Evolutionary conservation across 352 stramenopile genomes (phyloP), one percentile per base, ranked within the genome.

Genomic region (Paralagenidium karlingii): DNA sequence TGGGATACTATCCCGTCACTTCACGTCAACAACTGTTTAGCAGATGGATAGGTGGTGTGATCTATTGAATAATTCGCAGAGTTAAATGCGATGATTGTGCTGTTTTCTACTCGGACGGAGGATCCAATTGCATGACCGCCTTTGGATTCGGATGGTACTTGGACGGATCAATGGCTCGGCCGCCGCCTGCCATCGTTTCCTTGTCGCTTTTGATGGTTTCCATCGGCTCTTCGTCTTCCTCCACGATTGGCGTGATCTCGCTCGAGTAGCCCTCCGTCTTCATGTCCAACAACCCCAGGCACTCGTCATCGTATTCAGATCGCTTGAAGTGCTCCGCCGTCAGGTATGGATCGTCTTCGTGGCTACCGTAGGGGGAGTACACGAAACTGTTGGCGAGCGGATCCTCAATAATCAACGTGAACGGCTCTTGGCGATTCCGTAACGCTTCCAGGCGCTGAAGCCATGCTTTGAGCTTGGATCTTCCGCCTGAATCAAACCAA

Each of bases 261-360:
- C 15, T 25, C 34, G 52, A 65, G 47, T 80, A 80, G 40, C 90
- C 81, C 34, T 96, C 81, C 26, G 86, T 92, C 26, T 84, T 82
- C 60, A 97, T 97, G 58, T 97, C 88, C 57, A 80, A 68, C 33
- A 98, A 67, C 25, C 90, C 93, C 29, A 98, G 59, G 38, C 70
- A 53, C 46, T 97, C 85, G 55, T 97, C 83, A 49, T 97, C 84
- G 38, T 95, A 86, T 24, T 80, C 58, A 11, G 69, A 82, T 16
- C 93, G 76, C 36, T 63, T 63, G 60, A 94, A 98, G 40, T 83
- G 67, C 49, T 94, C 73, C 8, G 92, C 62, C 11, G 47, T 65
- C 61, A 85, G 74, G 46, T 60, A 60, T 29, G 62, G 59, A 43
- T 85, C 68, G 33, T 78, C 53, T 18, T 79, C 59, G 6, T 58